phyloP scores from a whole-genome alignment of 768 basidiomycete species.

The Pleurotus ostreatus region DNA sequence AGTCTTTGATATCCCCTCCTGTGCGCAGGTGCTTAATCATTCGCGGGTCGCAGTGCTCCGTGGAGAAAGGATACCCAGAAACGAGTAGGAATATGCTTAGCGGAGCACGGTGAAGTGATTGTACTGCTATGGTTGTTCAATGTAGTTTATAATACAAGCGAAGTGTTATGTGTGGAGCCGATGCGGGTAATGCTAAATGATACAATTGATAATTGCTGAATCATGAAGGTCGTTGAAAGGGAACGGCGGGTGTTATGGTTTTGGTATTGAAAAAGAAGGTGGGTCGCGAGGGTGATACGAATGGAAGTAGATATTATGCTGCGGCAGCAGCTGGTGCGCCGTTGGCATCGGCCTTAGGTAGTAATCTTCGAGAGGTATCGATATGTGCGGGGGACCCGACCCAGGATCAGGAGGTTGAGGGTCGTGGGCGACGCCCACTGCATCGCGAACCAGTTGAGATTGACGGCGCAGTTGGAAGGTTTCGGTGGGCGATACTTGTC shows the following conservation, averaged over 20 bases:
- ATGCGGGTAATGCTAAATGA: conserved; percentile 1
- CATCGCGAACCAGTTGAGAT: conserved; percentile 18
- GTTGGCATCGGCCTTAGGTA: background rate
- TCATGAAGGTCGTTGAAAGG: background rate
- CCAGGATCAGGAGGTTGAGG: background rate
- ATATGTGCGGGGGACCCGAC: background rate
- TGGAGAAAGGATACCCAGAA: too few relatives aligned
- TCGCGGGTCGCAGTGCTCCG: too few relatives aligned
- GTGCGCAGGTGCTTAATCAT: too few relatives aligned
- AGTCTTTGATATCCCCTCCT: too few relatives aligned
- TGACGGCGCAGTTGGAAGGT: conserved; percentile 12
- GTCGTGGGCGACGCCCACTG: background rate
- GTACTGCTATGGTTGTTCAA: too few relatives aligned
- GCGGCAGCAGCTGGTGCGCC: background rate
- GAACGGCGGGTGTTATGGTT: background rate
- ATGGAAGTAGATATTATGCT: conserved; percentile 2
- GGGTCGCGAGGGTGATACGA: background rate
- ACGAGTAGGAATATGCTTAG: too few relatives aligned
- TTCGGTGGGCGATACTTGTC: conserved; percentile 15
- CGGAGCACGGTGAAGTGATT: too few relatives aligned
- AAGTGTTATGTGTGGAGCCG: too few relatives aligned
- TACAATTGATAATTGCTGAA: conserved; percentile 3
- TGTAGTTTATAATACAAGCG: too few relatives aligned
- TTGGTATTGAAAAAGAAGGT: background rate
- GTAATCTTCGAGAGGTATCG: background rate